phyloP scores from a whole-genome alignment of 83 land plant genomes.

The Thuja plicata region DNA sequence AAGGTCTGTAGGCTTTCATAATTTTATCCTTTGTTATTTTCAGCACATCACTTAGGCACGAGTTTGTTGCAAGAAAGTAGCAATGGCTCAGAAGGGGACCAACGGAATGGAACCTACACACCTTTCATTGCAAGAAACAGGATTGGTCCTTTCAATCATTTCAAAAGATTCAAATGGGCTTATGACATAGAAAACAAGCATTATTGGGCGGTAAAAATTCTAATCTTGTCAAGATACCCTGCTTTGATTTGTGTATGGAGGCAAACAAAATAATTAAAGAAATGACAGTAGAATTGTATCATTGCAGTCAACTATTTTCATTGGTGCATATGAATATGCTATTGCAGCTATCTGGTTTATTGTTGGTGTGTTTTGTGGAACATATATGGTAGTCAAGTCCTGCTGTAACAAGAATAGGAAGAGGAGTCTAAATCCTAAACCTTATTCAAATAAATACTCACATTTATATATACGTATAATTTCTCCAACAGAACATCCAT shows the following conservation, averaged over 20 bases:
- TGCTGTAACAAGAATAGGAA: conserved; percentile 16
- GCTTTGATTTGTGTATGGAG: neutral
- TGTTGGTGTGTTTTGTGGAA: conserved; percentile 34
- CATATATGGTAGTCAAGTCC: conserved; percentile 1
- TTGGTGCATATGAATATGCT: conserved; percentile 48
- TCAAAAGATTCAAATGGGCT: conserved; percentile 56
- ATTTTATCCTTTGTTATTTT: neutral
- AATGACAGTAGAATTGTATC: neutral
- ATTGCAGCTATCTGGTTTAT: conserved; percentile 48
- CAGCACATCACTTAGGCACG: neutral
- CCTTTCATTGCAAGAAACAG: conserved; percentile 14
- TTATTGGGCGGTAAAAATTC: conserved; percentile 60
- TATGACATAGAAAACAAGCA: conserved; percentile 56
- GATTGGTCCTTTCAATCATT: conserved; percentile 42
- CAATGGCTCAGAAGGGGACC: neutral
- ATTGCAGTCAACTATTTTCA: conserved; percentile 51
- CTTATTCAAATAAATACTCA: conserved; percentile 15
- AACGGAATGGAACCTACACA: neutral
- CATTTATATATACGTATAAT: no score
- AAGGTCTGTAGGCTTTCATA: neutral
- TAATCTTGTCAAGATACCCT: conserved; percentile 1
- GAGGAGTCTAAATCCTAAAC: conserved; percentile 15
- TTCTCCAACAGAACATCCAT: no score
- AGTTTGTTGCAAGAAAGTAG: neutral
- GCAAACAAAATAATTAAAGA: neutral